Evolutionary conservation across 2,329 filamentous ascomycete species (phyloP), one percentile per base, ranked within the genome.

Genomic region (Neobulgaria alba): DNA sequence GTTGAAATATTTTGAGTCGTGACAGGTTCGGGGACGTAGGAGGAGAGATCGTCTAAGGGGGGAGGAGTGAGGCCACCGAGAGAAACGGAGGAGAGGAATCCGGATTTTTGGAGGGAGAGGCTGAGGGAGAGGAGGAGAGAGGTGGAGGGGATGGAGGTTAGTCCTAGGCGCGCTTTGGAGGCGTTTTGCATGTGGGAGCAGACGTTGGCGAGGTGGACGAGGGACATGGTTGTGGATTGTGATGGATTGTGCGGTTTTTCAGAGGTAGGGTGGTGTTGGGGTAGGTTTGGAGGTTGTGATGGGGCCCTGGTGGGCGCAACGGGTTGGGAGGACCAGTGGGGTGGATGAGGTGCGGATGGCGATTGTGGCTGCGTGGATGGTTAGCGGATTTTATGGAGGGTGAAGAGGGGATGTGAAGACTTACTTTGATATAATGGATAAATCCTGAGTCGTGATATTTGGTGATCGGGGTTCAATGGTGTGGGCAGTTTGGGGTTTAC

Each of bases 111-210:
- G n/a, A 85, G 72, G 18, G 75, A 73, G 30, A 82, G 70, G 39
- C 72, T 68, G 34, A 85, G 66, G 26, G 66, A 69, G 52, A 82
- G 74, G 61, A 83, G 77, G 46, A 82, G 66, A 49, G 80, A 80
- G 18, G 77, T 75, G 54, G 77, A 74, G 29, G 79, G 77, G 43
- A 85, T 75, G 30, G 79, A 83, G 7, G 81, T 85, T 16, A 83
- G 64, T 47, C 77, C 77, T 10, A 86, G 69, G 3, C 80, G 79
- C 10, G 77, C 79, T 55, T 77, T 76, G 33, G 78, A 82, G 53
- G 77, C 79, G 64, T 86, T 86, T 63, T 84, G 79, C 43, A 86
- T 67, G 61, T 85, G 81, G 37, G 82, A 83, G 65, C 79, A 85
- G 56, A 84, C 72, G 63, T 82, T 65, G 45, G 79, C 68, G 56